phyloP scores from a whole-genome alignment of 148 eudicot genomes.

The Nyssa sinensis region DNA sequence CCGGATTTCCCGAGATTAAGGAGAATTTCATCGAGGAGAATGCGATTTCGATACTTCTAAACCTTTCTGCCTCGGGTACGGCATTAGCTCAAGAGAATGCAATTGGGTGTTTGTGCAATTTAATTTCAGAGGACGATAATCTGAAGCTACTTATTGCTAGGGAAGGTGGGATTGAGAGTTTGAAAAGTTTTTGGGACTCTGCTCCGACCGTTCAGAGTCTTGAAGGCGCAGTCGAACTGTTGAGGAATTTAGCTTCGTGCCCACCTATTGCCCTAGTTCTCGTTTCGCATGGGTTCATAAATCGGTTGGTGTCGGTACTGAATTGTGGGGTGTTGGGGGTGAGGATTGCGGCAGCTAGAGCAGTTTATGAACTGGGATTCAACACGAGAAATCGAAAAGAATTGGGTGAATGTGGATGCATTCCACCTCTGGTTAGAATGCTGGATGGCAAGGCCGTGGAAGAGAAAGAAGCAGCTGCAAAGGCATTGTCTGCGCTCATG shows the following conservation, averaged over 20 bases:
- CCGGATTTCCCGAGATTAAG: conserved; percentile 55
- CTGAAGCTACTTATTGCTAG: conserved; percentile 60
- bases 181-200: conserved; percentile 74
- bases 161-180: conserved; percentile 69
- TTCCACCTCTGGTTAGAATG: conserved; percentile 56
- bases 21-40: conserved; percentile 79
- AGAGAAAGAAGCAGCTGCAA: conserved; percentile 71
- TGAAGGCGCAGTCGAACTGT: conserved; percentile 56
- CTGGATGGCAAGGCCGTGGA: conserved; percentile 77
- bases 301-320: conserved; percentile 38
- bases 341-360: conserved; percentile 65
- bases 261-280: conserved; percentile 50
- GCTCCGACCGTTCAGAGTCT: conserved; percentile 33
- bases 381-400: conserved; percentile 57
- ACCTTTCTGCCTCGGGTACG: conserved; percentile 61
- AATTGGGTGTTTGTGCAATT: conserved; percentile 66
- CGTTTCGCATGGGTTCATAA: conserved; percentile 52
- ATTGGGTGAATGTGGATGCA: conserved; percentile 74
- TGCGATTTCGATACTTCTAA: conserved; percentile 50
- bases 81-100: conserved; percentile 66
- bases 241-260: conserved; percentile 48
- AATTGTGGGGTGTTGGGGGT: conserved; percentile 66
- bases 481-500: conserved; percentile 55
- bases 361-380: conserved; percentile 52
- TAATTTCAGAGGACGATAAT: conserved; percentile 48